phyloP scores from a whole-genome alignment of 2,329 filamentous ascomycete genomes.

The Elsinoe arachidis region DNA sequence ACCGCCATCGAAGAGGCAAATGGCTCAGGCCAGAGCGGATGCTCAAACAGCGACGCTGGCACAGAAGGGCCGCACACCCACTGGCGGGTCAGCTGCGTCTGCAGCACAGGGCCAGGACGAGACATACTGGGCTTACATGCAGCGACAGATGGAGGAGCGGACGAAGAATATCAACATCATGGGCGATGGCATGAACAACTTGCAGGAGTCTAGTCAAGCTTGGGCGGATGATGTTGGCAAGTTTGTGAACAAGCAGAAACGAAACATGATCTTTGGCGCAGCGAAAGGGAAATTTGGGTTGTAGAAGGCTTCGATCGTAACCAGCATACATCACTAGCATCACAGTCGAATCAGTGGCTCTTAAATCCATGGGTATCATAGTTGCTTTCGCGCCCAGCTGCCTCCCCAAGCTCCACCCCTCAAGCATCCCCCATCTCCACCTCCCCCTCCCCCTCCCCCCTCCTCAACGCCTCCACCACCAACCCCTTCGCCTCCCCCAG shows the following conservation, averaged over 20 bases:
- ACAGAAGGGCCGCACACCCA: constrained; percentile 29
- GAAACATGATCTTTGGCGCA: constrained; percentile 63
- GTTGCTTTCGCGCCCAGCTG: too few relatives aligned
- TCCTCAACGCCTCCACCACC: constrained; percentile 32
- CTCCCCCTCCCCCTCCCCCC: constrained; percentile 11
- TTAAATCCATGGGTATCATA: constrained; percentile 10
- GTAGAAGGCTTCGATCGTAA: background rate
- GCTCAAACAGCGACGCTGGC: constrained; percentile 47
- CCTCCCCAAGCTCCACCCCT: background rate
- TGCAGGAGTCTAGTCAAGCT: constrained; percentile 70
- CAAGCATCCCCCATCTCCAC: constrained; percentile 1
- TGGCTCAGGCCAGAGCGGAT: constrained; percentile 69
- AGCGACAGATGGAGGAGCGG: constrained; percentile 77
- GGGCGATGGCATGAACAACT: constrained; percentile 73
- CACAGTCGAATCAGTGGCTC: background rate
- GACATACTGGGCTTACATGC: constrained; percentile 68
- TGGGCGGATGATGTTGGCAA: constrained; percentile 87
- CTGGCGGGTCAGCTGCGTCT: constrained; percentile 20
- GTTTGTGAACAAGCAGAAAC: constrained; percentile 79
- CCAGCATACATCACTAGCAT: too few relatives aligned
- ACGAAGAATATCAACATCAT: constrained; percentile 80
- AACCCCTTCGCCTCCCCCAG: constrained; percentile 55
- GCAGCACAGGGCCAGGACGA: constrained; percentile 41
- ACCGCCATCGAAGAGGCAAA: constrained; percentile 80
- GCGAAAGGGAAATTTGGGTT: constrained; percentile 10